Evolutionary conservation across 2,329 filamentous ascomycete species (phyloP), one percentile per base, ranked within the genome.

Genomic region (Colletotrichum sp.): DNA sequence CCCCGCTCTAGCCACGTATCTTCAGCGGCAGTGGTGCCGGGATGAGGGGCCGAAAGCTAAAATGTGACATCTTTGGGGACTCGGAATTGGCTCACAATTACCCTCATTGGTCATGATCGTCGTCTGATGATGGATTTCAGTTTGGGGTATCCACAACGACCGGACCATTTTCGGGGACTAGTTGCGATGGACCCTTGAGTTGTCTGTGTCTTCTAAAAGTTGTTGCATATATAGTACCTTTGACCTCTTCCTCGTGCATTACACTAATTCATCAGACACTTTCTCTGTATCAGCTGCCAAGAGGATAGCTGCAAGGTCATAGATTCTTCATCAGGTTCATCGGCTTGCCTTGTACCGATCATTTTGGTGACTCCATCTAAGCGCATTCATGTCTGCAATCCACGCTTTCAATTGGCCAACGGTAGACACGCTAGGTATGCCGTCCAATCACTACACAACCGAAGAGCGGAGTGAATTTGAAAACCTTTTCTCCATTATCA

Each of bases 1-100:
- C 39, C 39, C 39, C 39, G 39, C 39, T 44, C 39, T 44, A 44
- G 39, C 39, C 39, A 44, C 39, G 39, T 44, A 44, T 57, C 52
- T 57, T 57, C 52, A 57, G n/a, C 52, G n/a, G 22, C 12, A 9
- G 52, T 25, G 52, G n/a, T 57, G 52, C 25, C 52, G 25, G 52
- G 52, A 57, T 25, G 52, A 19, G 57, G 57, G 22, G 57, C 27
- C 25, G 25, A 61, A 61, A 30, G 39, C 16, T 29, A 57, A 27
- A 29, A 32, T 61, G 27, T 9, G 1, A 61, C 57, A 0, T 0
- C 27, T 16, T 0, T 30, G 25, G 57, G 0, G 25, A 32, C 57
- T 9, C 11, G 16, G 0, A 16, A 11, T n/a, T 19, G 15, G 11
- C 25, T 61, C 8, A 29, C 11, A 44, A 11, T 61, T 19, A 13